Conservation (phyloP, 1,284 basidiomycete genomes). For the Heliocybe sulcata region DNA sequence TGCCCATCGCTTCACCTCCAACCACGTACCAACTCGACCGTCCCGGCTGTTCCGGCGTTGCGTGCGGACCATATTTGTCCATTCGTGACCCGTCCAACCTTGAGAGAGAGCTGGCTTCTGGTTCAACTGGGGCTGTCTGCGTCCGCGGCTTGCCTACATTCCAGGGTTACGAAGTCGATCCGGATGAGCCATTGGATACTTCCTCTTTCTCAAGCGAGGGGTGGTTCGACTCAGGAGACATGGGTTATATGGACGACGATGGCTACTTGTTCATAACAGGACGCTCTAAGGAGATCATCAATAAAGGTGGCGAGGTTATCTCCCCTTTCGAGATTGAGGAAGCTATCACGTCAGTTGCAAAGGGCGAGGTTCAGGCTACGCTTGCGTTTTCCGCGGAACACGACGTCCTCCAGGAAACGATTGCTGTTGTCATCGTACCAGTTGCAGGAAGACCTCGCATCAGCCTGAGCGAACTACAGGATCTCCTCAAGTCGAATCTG, state of each 20-base stretch:
- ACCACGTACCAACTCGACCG: conserved; percentile 35
- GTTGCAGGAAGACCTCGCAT: conserved; percentile 23
- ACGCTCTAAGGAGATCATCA: conserved; percentile 54
- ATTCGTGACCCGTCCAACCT: conserved; percentile 31
- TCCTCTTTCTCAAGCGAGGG: conserved; percentile 36
- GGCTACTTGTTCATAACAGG: conserved; percentile 57
- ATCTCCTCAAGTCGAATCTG: conserved; percentile 30
- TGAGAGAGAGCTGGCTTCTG: conserved; percentile 25
- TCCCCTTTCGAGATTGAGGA: conserved; percentile 57
- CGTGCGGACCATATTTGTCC: conserved; percentile 40
- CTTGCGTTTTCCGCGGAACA: conserved; percentile 36
- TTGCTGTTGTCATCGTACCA: conserved; percentile 34
- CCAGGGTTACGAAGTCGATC: conserved; percentile 32
- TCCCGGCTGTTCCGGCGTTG: conserved; percentile 38
- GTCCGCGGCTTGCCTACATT: conserved; percentile 40
- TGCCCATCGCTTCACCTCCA: conserved; percentile 41
- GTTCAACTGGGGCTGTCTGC: conserved; percentile 33
- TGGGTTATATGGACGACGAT: conserved; percentile 52
- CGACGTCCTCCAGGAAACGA: conserved; percentile 36
- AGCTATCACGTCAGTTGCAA: conserved; percentile 33
- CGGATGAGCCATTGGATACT: conserved; percentile 31
- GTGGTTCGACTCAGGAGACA: conserved; percentile 58
- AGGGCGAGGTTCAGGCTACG: conserved; percentile 30
- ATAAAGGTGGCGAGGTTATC: conserved; percentile 62
- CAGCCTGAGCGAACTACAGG: conserved; percentile 31